These are phyloP conservation scores for Microdochium trichocladiopsis DNA, from an alignment of 2,329 filamentous ascomycete genomes.

Conservation along the genomic window DNA sequence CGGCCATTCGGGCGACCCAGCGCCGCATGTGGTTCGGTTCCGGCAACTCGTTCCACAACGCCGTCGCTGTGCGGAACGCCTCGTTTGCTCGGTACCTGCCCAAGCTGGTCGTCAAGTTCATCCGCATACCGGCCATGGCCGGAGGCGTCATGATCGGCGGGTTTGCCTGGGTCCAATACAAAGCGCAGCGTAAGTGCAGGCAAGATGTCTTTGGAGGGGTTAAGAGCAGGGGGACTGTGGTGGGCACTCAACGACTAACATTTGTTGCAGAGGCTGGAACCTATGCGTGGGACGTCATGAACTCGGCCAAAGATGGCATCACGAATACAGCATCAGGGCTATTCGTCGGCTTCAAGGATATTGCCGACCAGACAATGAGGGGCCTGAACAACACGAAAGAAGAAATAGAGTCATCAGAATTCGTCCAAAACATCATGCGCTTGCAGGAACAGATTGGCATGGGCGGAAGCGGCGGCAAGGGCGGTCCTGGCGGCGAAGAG, in stretches of 20 bases:
- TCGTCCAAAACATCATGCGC: slow-evolving; percentile 69
- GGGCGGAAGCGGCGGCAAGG: slow-evolving; percentile 33
- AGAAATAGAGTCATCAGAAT: slow-evolving; percentile 61
- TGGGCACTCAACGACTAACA: slow-evolving; percentile 2
- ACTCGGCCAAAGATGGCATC: slow-evolving; percentile 65
- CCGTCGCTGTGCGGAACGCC: slow-evolving; percentile 54
- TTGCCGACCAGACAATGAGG: slow-evolving; percentile 70
- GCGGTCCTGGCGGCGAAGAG: slow-evolving; percentile 41
- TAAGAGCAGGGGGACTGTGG: neutral
- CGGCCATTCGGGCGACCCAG: slow-evolving; percentile 49
- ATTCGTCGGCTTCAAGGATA: slow-evolving; percentile 64
- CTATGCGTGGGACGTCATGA: slow-evolving; percentile 62
- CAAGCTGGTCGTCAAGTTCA: slow-evolving; percentile 84
- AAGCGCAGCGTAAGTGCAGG: slow-evolving; percentile 68
- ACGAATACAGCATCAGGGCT: slow-evolving; percentile 60
- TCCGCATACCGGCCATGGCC: slow-evolving; percentile 82
- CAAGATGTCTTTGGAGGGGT: no score
- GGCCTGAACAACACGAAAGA: slow-evolving; percentile 85
- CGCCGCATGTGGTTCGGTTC: slow-evolving; percentile 64
- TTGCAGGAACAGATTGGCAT: slow-evolving; percentile 53
- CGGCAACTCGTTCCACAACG: slow-evolving; percentile 80
- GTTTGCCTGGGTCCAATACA: slow-evolving; percentile 90
- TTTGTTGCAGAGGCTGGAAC: slow-evolving; percentile 35
- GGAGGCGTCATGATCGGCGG: slow-evolving; percentile 82
- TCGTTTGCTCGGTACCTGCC: slow-evolving; percentile 66